phyloP scores from a whole-genome alignment of 2,329 filamentous ascomycete species.

The Fusarium sp. region DNA sequence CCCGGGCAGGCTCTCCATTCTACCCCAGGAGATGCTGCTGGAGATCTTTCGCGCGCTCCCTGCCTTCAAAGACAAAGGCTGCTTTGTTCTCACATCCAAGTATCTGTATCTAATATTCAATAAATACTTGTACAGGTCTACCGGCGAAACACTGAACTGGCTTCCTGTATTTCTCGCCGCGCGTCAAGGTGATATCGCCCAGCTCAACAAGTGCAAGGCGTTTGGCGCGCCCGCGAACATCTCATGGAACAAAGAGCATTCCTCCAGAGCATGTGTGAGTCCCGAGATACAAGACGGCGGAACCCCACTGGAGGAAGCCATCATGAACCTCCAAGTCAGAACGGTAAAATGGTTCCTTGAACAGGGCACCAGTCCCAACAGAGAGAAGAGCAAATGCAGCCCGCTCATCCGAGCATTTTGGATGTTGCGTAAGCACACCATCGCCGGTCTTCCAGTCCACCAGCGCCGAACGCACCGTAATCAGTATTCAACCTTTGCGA shows the following conservation, averaged over 20 bases:
- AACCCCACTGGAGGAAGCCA: not conserved
- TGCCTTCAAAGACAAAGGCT: not conserved
- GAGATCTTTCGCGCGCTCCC: not conserved
- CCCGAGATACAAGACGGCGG: not conserved
- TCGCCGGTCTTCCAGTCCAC: not conserved
- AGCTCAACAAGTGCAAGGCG: not conserved
- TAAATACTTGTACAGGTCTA: not conserved
- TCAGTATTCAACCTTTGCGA: not conserved
- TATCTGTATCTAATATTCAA: not conserved
- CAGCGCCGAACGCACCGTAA: not conserved
- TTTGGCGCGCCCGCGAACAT: not conserved
- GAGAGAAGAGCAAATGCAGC: not conserved
- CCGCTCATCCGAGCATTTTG: not conserved
- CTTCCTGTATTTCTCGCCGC: not conserved
- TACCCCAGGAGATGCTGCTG: not conserved
- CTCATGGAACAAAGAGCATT: not conserved
- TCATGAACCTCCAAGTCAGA: not conserved
- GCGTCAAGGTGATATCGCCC: not conserved
- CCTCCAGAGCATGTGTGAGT: not conserved
- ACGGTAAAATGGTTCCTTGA: not conserved
- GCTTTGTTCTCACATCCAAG: not conserved
- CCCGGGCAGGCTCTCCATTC: not conserved
- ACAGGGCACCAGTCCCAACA: not conserved
- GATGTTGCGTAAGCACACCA: not conserved
- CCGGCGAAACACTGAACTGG: not conserved